Evolutionary conservation across 805 yeast genomes (phyloP).

Genomic region (Sungouiella thailandica): DNA sequence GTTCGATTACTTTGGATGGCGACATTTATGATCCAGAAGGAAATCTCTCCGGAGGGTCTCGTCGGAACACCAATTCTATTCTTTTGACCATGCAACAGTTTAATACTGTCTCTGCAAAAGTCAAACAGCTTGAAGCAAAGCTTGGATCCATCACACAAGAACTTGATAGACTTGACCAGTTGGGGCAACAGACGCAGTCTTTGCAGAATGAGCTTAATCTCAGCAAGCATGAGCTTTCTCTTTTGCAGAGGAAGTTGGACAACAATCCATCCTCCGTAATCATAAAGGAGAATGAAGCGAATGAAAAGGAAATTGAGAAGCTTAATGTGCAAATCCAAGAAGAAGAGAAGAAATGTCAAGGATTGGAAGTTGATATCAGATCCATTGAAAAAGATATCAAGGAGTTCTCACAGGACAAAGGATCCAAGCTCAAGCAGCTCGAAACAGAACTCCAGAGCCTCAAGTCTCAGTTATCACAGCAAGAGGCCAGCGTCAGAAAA

Average conservation of each 20-base stretch:
- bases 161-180: constrained; percentile 36
- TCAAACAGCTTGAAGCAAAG: constrained; percentile 39
- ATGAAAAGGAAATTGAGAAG: constrained; percentile 40
- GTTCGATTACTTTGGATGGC: constrained; percentile 87
- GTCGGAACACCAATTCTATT: constrained; percentile 53
- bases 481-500: constrained; percentile 39
- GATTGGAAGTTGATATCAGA: constrained; percentile 40
- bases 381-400: constrained; percentile 68
- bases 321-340: constrained; percentile 39
- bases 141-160: constrained; percentile 36
- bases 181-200: constrained; percentile 46
- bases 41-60: constrained; percentile 91
- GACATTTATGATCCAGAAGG: constrained; percentile 97
- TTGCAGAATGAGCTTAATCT: constrained; percentile 56
- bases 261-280: constrained; percentile 53
- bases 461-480: constrained; percentile 28
- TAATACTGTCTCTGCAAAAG: constrained; percentile 40
- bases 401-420: constrained; percentile 77
- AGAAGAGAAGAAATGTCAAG: constrained; percentile 17
- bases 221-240: constrained; percentile 53
- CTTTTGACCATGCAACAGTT: constrained; percentile 63
- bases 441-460: constrained; percentile 44
- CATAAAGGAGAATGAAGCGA: constrained; percentile 44
- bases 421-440: constrained; percentile 67
- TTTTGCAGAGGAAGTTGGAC: constrained; percentile 50